Evolutionary conservation across 768 basidiomycete genomes (phyloP).

Genomic region (Lactarius deliciosus): DNA sequence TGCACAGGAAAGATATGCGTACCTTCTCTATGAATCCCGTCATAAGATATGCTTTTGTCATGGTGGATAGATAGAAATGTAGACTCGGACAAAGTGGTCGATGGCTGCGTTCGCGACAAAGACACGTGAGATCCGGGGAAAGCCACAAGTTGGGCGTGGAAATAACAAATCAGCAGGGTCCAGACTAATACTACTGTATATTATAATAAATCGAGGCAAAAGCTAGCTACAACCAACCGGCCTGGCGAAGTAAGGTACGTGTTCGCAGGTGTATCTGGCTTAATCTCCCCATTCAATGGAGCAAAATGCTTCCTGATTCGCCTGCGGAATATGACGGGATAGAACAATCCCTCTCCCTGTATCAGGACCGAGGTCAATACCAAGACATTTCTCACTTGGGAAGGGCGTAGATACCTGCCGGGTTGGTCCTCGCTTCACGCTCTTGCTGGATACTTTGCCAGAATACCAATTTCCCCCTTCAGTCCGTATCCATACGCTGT

Average conservation of each 20-base stretch:
- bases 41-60: conserved; percentile 87
- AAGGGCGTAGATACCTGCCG: conserved; percentile 22
- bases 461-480: conserved; percentile 26
- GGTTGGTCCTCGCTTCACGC: conserved; percentile 22
- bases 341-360: conserved; percentile 28
- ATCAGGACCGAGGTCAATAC: background rate
- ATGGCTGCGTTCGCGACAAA: background rate
- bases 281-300: conserved; percentile 35
- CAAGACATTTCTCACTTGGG: background rate
- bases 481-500: conserved; percentile 29
- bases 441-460: conserved; percentile 25
- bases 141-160: background rate
- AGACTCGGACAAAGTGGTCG: background rate
- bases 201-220: background rate
- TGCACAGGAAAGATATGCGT: conserved; percentile 30
- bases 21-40: conserved; percentile 82
- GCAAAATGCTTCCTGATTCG: conserved; percentile 30
- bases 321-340: conserved; percentile 26
- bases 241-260: conserved; percentile 30
- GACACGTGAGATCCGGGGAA: background rate
- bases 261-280: conserved; percentile 34
- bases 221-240: conserved; percentile 18
- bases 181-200: background rate
- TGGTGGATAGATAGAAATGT: conserved; percentile 38
- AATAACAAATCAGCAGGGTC: background rate